Evolutionary conservation across 1,139 yeast species (phyloP).

Genomic region (Entelexis paramagnoliae): DNA sequence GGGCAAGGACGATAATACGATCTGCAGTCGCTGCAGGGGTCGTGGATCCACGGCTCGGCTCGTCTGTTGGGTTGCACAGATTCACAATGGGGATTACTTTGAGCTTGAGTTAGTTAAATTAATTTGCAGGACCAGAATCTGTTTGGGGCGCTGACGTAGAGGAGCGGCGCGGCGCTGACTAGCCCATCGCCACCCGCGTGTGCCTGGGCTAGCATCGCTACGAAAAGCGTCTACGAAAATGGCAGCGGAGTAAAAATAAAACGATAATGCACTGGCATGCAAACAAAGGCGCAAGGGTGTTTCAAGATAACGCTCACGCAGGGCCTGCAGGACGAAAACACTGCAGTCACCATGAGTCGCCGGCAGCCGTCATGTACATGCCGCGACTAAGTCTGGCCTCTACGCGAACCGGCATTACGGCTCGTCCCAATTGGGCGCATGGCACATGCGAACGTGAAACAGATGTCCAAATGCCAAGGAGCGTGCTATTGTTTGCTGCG

Average conservation of each 20-base stretch:
- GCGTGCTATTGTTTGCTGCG: no score
- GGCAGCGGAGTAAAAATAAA: neutral
- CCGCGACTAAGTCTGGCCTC: neutral
- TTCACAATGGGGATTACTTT: neutral
- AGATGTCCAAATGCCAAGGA: neutral
- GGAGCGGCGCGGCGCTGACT: no score
- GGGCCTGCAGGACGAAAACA: neutral
- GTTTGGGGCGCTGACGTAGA: no score
- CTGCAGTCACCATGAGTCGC: neutral
- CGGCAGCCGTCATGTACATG: neutral
- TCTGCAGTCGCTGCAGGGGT: constrained; percentile 3
- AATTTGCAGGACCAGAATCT: no score
- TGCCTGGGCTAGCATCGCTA: neutral
- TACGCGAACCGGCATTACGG: neutral
- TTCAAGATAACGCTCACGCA: neutral
- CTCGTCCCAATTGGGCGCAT: neutral
- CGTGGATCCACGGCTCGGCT: neutral
- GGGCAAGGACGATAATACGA: constrained; percentile 7
- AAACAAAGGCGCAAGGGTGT: neutral
- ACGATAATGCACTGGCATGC: constrained; percentile 4
- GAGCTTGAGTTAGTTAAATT: neutral
- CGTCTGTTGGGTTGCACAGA: neutral
- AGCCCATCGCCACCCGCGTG: no score
- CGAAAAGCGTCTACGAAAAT: neutral
- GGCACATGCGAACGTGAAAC: neutral